These are phyloP conservation scores for Hortiboletus campestris DNA, from an alignment of 768 basidiomycete genomes.

Conservation along the genomic window DNA sequence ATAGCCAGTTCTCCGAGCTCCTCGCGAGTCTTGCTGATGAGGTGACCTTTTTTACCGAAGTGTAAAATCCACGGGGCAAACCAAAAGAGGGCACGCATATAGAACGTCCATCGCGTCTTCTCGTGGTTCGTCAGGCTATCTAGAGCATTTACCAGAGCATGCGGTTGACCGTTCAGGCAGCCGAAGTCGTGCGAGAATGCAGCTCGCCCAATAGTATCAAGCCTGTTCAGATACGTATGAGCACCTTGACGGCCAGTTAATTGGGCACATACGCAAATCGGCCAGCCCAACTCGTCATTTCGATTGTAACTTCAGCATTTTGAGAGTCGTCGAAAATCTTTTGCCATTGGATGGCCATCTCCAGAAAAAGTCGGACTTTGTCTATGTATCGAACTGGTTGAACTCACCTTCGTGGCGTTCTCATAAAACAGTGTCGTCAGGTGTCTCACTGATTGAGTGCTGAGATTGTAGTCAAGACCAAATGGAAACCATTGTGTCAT, in stretches of 20 bases:
- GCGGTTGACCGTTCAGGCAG: constrained; percentile 49
- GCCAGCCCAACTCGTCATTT: constrained; percentile 57
- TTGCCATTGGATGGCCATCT: constrained; percentile 51
- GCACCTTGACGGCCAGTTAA: background rate
- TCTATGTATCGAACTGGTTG: background rate
- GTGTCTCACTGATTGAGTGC: constrained; percentile 53
- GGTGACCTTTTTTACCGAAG: constrained; percentile 56
- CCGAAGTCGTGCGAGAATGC: constrained; percentile 63
- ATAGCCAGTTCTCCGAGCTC: constrained; percentile 53
- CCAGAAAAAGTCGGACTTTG: constrained; percentile 4
- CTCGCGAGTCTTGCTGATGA: constrained; percentile 53
- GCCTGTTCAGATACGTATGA: constrained; percentile 30
- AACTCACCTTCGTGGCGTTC: constrained; percentile 43
- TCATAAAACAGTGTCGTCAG: constrained; percentile 53
- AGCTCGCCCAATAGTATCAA: constrained; percentile 60
- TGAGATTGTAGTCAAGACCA: constrained; percentile 17
- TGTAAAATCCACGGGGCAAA: constrained; percentile 53
- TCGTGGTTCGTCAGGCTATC: constrained; percentile 63
- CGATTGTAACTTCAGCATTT: constrained; percentile 44
- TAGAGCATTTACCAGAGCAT: constrained; percentile 49
- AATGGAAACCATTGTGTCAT: background rate
- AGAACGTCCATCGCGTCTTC: constrained; percentile 55
- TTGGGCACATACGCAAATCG: constrained; percentile 54
- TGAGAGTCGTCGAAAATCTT: constrained; percentile 42
- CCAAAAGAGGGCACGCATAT: constrained; percentile 65